Conservation (phyloP, 2,329 filamentous ascomycete species). For the Zymoseptoria passerinii region DNA sequence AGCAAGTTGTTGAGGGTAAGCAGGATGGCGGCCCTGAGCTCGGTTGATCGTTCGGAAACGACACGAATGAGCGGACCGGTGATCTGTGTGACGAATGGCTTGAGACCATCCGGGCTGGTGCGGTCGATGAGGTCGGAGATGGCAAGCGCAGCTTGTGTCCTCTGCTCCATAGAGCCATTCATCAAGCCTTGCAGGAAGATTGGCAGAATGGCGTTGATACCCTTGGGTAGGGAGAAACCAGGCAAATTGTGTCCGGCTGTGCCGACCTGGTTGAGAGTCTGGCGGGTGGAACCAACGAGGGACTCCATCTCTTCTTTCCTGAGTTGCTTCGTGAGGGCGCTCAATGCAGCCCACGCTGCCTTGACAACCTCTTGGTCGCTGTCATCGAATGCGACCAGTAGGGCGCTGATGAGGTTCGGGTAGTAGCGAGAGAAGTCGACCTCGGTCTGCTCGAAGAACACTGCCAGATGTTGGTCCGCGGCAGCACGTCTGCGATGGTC, state of each 20-base stretch:
- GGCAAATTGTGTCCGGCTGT: slow-evolving; percentile 75
- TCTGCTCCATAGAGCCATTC: slow-evolving; percentile 88
- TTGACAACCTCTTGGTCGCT: slow-evolving; percentile 76
- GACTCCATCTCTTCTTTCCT: slow-evolving; percentile 98
- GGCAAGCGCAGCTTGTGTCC: slow-evolving; percentile 81
- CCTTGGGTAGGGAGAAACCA: slow-evolving; percentile 87
- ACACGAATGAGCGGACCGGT: slow-evolving; percentile 96
- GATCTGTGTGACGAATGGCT: slow-evolving; percentile 94
- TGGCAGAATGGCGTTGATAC: slow-evolving; percentile 89
- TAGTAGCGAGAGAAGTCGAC: slow-evolving; percentile 95
- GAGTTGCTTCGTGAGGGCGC: slow-evolving; percentile 76
- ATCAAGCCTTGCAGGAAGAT: slow-evolving; percentile 97
- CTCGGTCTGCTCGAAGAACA: slow-evolving; percentile 72
- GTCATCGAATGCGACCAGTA: slow-evolving; percentile 90
- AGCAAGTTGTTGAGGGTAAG: slow-evolving; percentile 89
- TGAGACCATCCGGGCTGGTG: slow-evolving; percentile 76
- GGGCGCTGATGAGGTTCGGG: slow-evolving; percentile 82
- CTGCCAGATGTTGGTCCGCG: slow-evolving; percentile 70
- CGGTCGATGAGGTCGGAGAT: slow-evolving; percentile 95
- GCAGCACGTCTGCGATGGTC: slow-evolving; percentile 76
- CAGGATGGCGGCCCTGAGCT: slow-evolving; percentile 91
- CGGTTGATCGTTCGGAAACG: slow-evolving; percentile 89
- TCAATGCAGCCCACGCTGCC: slow-evolving; percentile 79
- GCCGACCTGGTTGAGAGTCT: slow-evolving; percentile 79
- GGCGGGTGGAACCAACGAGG: slow-evolving; percentile 75